Conservation (phyloP, 441 rosid genomes). For the Flueggea neowawraea region DNA sequence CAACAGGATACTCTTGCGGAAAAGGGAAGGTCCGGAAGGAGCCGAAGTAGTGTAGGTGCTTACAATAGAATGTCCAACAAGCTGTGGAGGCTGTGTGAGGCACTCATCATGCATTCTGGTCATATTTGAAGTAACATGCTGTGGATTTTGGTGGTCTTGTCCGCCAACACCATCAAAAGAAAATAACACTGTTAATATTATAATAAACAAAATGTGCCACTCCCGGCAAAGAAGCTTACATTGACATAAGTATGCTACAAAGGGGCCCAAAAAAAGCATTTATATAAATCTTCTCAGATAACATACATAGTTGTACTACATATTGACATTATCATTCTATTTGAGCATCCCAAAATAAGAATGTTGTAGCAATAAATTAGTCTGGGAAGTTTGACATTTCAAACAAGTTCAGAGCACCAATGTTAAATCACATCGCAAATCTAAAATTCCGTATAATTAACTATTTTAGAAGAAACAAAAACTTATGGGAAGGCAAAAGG, state of each 20-base stretch:
- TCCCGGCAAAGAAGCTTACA: neutral
- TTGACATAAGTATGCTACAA: neutral
- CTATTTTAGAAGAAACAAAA: too few species aligned
- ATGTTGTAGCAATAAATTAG: too few species aligned
- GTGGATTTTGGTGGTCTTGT: constrained; percentile 42
- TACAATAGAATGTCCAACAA: constrained; percentile 92
- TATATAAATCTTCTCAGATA: too few species aligned
- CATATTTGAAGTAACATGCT: constrained; percentile 33
- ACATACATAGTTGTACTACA: too few species aligned
- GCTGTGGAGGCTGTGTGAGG: constrained; percentile 62
- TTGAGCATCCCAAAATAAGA: too few species aligned
- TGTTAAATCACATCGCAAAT: too few species aligned
- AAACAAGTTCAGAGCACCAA: too few species aligned
- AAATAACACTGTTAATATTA: neutral
- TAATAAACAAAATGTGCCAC: neutral
- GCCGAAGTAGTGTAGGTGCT: constrained; percentile 22
- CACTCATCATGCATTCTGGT: constrained; percentile 41
- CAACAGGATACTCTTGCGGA: neutral
- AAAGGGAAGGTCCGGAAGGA: neutral
- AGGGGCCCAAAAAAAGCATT: too few species aligned
- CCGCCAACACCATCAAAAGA: constrained; percentile 41
- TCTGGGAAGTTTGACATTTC: too few species aligned
- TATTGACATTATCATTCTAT: too few species aligned
- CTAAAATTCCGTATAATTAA: too few species aligned
- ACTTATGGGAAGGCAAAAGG: too few species aligned